phyloP scores from a whole-genome alignment of 495 filamentous ascomycete species.

The Haplographium delicatum region DNA sequence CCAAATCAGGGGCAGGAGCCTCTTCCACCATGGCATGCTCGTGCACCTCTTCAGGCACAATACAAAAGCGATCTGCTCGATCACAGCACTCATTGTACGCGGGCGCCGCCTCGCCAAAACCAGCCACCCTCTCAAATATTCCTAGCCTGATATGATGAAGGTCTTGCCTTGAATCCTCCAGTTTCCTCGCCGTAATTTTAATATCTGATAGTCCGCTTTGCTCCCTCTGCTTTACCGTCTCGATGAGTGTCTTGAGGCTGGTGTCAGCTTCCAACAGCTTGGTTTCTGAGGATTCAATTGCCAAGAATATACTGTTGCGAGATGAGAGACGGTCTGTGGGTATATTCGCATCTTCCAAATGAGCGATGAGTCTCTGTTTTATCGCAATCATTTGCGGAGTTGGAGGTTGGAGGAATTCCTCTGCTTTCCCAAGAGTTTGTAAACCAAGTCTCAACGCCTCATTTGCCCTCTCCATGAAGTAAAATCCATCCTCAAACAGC shows the following conservation, averaged over 20 bases:
- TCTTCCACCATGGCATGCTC: no score
- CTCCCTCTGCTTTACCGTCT: not conserved
- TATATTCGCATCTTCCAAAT: not conserved
- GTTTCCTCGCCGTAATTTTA: not conserved
- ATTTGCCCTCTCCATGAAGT: not conserved
- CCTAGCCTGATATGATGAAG: not conserved
- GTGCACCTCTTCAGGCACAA: not conserved
- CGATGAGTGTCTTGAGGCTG: not conserved
- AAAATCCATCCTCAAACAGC: not conserved
- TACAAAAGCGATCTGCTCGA: not conserved
- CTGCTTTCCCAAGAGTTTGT: not conserved
- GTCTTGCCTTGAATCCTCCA: conserved; percentile 6
- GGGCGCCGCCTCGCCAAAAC: conserved; percentile 4
- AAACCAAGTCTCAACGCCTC: not conserved
- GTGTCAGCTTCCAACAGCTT: not conserved
- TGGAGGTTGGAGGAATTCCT: not conserved
- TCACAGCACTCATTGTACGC: conserved; percentile 3
- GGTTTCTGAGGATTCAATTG: not conserved
- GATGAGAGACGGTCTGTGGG: not conserved
- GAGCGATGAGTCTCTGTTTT: not conserved
- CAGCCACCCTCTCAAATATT: conserved; percentile 3
- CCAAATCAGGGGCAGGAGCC: no score
- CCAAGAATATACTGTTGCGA: not conserved
- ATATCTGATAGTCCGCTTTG: not conserved
- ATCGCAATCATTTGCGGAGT: not conserved